phyloP scores from a whole-genome alignment of 2,329 filamentous ascomycete genomes.

The Dactylellina leptospora region DNA sequence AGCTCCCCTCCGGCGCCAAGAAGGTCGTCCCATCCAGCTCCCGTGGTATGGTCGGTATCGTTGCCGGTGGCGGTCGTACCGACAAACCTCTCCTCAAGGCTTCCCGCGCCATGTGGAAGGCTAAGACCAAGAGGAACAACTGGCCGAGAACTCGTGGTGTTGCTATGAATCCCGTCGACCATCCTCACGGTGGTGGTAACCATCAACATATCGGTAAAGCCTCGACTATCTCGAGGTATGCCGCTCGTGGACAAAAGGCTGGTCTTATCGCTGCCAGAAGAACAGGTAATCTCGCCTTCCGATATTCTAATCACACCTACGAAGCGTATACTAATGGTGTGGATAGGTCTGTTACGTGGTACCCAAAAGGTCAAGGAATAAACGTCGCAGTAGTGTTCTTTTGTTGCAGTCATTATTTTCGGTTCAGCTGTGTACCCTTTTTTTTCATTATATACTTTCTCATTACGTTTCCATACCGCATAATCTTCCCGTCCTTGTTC shows the following conservation, averaged over 20 bases:
- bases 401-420: slow-evolving; percentile 18
- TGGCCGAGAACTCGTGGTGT: slow-evolving; percentile 99
- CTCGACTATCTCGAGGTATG: slow-evolving; percentile 98
- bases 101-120: slow-evolving; percentile 99
- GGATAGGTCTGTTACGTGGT: slow-evolving; percentile 85
- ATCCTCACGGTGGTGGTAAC: slow-evolving; percentile 99
- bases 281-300: slow-evolving; percentile 70
- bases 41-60: slow-evolving; percentile 99
- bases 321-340: neutral
- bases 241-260: slow-evolving; percentile 98
- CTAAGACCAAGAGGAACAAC: slow-evolving; percentile 99
- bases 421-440: slow-evolving; percentile 34
- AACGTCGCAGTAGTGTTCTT: slow-evolving; percentile 22
- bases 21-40: slow-evolving; percentile 93
- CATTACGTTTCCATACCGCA: slow-evolving; percentile 19
- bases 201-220: slow-evolving; percentile 99
- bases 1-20: slow-evolving; percentile 94
- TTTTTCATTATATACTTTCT: slow-evolving; percentile 18
- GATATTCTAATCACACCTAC: neutral
- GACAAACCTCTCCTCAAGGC: slow-evolving; percentile 99
- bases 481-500: slow-evolving; percentile 30
- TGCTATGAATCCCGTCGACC: slow-evolving; percentile 99
- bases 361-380: slow-evolving; percentile 99
- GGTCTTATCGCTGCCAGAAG: slow-evolving; percentile 97
- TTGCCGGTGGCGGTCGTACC: slow-evolving; percentile 98